phyloP scores from a whole-genome alignment of 2,329 filamentous ascomycete genomes.

The Diaporthe sp. region DNA sequence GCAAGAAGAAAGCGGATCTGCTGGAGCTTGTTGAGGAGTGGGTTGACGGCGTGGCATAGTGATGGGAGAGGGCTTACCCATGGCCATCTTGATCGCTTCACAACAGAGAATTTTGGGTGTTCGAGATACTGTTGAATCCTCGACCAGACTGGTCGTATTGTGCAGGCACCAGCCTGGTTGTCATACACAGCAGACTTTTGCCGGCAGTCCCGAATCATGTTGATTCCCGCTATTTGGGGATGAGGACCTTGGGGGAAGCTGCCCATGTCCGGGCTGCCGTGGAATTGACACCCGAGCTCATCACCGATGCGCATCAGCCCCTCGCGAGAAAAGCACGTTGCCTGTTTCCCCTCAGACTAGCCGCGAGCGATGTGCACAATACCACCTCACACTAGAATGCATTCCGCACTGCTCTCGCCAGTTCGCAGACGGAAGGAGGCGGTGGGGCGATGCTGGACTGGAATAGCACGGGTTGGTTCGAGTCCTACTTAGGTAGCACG shows the following conservation, averaged over 20 bases:
- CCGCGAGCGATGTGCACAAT: neutral
- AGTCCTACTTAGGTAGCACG: neutral
- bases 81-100: neutral
- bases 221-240: neutral
- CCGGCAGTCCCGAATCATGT: neutral
- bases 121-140: neutral
- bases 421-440: neutral
- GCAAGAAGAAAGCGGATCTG: constrained; percentile 67
- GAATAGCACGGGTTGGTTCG: neutral
- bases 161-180: neutral
- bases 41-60: constrained; percentile 55
- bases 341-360: neutral
- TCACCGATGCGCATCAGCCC: neutral
- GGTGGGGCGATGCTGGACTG: constrained; percentile 11
- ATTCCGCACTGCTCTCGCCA: constrained; percentile 30
- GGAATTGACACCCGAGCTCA: constrained; percentile 24
- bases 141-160: neutral
- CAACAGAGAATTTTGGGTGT: neutral
- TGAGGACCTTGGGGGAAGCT: neutral
- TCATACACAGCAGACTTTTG: neutral
- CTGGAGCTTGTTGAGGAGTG: constrained; percentile 70
- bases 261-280: constrained; percentile 16
- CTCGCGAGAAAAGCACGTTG: constrained; percentile 3
- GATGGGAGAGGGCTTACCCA: neutral
- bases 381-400: neutral